Base-by-base conservation (phyloP, 1,284 basidiomycete genomes). In the Naganishia liquefaciens region DNA sequence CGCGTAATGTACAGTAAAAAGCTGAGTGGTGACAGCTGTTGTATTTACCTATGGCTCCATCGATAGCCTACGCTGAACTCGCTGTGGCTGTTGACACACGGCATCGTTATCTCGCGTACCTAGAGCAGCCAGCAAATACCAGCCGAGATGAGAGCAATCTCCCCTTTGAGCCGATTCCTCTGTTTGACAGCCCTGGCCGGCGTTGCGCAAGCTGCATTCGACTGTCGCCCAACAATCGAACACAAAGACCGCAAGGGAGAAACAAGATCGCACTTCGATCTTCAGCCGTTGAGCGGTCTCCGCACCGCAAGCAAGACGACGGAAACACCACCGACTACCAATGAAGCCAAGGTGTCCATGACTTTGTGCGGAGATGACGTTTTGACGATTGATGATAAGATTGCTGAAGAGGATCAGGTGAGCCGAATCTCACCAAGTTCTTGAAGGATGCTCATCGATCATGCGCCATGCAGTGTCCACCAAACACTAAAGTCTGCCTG, bases 351-450 rank as follows among this genome's bases (percentile, higher is more conserved):
- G 28, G 71, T 76, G 0, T 51, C 40, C 23, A 63, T 79, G 64
- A 70, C 74, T 30, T 43, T 79, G 21, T 79, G 78, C 58, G 67
- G 66, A 4, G 67, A 68, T 62, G 42, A 70, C 11, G 64, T 57
- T 3, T 43, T 71, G 39, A 53, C 61, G 15, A 42, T 64, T 21
- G 74, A 76, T 42, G 73, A 75, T 25, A 70, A 70, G 11, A 47
- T 73, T 9, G 43, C 70, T 13, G 76, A 76, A 43, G 74, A 76
- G 63, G 77, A 78, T 69, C 74, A 79, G 71, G 77, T 76, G 67
- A 50, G 74, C 21, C 40, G 47, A 17, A 40, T 37, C 28, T 46
- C 30, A 43, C 19, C 19, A 25, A 21, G 21, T 23, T 33, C 46
- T 37, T 50, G 30, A 27, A 43, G 21, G 7, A 28, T 15, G 5